Evolutionary conservation across 345 rosid genomes (phyloP).

Genomic region (Populus davidiana): DNA sequence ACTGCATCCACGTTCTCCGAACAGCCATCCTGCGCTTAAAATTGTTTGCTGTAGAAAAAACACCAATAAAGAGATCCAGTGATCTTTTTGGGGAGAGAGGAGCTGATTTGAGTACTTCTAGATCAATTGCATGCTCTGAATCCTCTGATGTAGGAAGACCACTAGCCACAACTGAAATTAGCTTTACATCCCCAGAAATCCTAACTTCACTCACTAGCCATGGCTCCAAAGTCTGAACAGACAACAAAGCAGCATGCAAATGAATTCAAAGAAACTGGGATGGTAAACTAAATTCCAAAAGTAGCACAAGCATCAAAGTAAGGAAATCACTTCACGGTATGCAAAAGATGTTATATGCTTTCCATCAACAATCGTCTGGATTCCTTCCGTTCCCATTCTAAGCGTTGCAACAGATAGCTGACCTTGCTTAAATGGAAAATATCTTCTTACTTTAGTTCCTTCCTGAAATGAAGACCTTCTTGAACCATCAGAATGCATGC

Average conservation of each 20-base stretch:
- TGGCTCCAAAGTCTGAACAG: slow-evolving; percentile 80
- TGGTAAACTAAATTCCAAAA: not conserved
- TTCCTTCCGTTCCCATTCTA: slow-evolving; percentile 86
- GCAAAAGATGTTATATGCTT: slow-evolving; percentile 94
- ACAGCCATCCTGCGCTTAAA: slow-evolving; percentile 96
- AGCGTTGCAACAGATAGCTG: slow-evolving; percentile 84
- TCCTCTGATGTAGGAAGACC: slow-evolving; percentile 95
- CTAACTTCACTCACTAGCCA: slow-evolving; percentile 91
- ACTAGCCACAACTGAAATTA: slow-evolving; percentile 71
- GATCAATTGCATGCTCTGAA: slow-evolving; percentile 64
- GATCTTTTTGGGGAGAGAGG: slow-evolving; percentile 51
- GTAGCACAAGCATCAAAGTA: not conserved
- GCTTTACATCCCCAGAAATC: slow-evolving; percentile 71
- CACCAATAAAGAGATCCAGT: slow-evolving; percentile 81
- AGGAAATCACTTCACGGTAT: slow-evolving; percentile 73
- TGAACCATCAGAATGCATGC: slow-evolving; percentile 14
- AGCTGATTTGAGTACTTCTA: slow-evolving; percentile 62
- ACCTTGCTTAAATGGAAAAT: slow-evolving; percentile 88
- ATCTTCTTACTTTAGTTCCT: slow-evolving; percentile 37
- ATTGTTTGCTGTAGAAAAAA: slow-evolving; percentile 92
- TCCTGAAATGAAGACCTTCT: slow-evolving; percentile 9
- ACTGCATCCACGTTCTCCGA: slow-evolving; percentile 98
- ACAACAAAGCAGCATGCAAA: slow-evolving; percentile 24
- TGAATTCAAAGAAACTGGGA: slow-evolving; percentile 5
- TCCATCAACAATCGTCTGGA: slow-evolving; percentile 94